Evolutionary conservation across 2,329 filamentous ascomycete genomes (phyloP).

Genomic region (Talaromyces sp.): DNA sequence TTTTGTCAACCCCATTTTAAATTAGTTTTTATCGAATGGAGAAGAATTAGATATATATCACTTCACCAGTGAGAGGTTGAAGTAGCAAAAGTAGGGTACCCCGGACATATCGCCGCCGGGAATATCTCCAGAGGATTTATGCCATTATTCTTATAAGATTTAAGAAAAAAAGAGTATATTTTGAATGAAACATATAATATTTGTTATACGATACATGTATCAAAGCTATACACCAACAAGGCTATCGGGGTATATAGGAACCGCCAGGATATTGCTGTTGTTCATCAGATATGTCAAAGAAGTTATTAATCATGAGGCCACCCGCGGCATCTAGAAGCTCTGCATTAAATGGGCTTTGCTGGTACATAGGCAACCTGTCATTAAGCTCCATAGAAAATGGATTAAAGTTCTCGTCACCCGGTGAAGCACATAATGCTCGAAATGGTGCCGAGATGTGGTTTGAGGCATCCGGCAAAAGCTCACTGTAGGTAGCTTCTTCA

Average conservation of each 20-base stretch:
- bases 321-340: constrained; percentile 17
- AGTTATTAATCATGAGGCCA: constrained; percentile 7
- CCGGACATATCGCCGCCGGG: too few relatives aligned
- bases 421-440: constrained; percentile 11
- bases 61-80: too few relatives aligned
- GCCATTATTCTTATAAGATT: too few relatives aligned
- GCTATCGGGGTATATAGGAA: background rate
- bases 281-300: constrained; percentile 14
- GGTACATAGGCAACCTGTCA: constrained; percentile 8
- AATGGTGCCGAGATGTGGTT: constrained; percentile 6
- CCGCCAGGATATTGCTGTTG: background rate
- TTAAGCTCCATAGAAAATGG: constrained; percentile 11
- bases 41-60: too few relatives aligned
- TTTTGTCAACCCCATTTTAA: too few relatives aligned
- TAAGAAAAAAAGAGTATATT: too few relatives aligned
- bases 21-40: too few relatives aligned
- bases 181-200: background rate
- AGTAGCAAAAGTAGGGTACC: too few relatives aligned
- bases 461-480: constrained; percentile 8
- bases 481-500: background rate
- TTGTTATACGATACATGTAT: background rate
- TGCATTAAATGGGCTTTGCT: constrained; percentile 16
- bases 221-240: background rate
- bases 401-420: constrained; percentile 9
- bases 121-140: too few relatives aligned